Evolutionary conservation across 176 grass and related monocot species (phyloP), one percentile per base, ranked within the genome.

Genomic region (Hordeum marinum): DNA sequence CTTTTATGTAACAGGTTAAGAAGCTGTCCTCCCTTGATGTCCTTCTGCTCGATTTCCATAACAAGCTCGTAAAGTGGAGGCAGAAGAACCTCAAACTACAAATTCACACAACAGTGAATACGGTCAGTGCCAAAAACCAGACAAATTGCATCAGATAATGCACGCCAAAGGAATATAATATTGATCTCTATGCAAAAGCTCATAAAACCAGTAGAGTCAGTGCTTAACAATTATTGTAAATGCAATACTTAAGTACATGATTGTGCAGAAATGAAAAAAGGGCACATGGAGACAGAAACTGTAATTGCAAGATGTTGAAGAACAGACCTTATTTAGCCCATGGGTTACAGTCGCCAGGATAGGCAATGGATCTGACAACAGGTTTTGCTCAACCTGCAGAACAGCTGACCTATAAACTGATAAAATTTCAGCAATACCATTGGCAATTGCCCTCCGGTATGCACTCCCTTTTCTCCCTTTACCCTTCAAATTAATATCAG

Each of bases 381-480:
- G 84, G 78, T 98, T 98, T 88, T 98, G 93, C 85, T 98, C 96
- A 42, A 98, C 90, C 75, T 98, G 93, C 37, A 98, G 83, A 79
- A 98, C 91, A 90, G 93, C 91, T 79, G 96, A 82, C 74, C 96
- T 94, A 77, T 94, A 98, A 39, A 98, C 90, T 25, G 96, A 95
- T 72, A 98, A 92, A 94, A 95, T 90, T 63, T 98, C 96, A 10
- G 87, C 87, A 89, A 98, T 89, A 87, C 96, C 96, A 84, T 98
- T 98, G n/a, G 82, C 91, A 86, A 98, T 90, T 35, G 93, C 93
- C 83, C 93, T 94, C 79, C 88, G 82, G 39, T 98, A 98, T 59
- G 81, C 85, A 87, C 96, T 98, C 68, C 89, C 96, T 85, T 87
- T 94, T 64, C 78, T 94, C 71, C 66, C 64, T 72, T 90, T 93